Evolutionary conservation across 495 filamentous ascomycete species (phyloP), one percentile per base, ranked within the genome.

Genomic region (Talaromyces proteolyticus): DNA sequence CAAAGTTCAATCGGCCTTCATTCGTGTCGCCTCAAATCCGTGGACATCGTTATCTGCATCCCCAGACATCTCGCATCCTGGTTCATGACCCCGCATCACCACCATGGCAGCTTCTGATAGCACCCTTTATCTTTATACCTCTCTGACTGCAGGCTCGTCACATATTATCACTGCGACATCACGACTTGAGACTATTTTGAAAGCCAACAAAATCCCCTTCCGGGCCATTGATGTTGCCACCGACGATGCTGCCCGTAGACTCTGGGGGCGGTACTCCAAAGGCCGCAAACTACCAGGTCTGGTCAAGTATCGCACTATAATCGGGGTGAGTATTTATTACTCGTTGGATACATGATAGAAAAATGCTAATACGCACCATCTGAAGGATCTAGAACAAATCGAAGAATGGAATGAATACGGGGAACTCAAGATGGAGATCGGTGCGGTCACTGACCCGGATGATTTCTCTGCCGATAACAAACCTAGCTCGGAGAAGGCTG

Each of bases 371-470:
- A n/a, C 14, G 7, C 19, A 17, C 6, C 2, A 45, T 20, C 29
- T 6, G 23, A 34, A 96, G 91, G 93, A 97, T 62, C 74, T 96
- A 20, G 89, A 95, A 50, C 80, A 96, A 61, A 79, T 96, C 49
- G 93, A 98, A 71, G 93, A 97, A 62, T 97, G 94, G 94, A 98
- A 98, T 68, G 93, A 98, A 59, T 95, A 92, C 61, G 92, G 88
- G 60, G 93, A 97, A 72, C 77, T 98, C 49, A 91, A 93, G 63
- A 80, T 93, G 64, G 80, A 88, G 52, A 75, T 96, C 48, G 85
- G 72, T 19, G 68, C 56, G 41, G 64, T 67, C 23, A 56, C 68
- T 49, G 67, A 68, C 38, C 50, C 71, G 7, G 64, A 61, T 24
- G 59, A 60, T 26, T 61, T 74, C 50, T 58, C 60, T 71, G 73